Conservation (phyloP, 2,329 filamentous ascomycete species). For the Simplicillium sp. region DNA sequence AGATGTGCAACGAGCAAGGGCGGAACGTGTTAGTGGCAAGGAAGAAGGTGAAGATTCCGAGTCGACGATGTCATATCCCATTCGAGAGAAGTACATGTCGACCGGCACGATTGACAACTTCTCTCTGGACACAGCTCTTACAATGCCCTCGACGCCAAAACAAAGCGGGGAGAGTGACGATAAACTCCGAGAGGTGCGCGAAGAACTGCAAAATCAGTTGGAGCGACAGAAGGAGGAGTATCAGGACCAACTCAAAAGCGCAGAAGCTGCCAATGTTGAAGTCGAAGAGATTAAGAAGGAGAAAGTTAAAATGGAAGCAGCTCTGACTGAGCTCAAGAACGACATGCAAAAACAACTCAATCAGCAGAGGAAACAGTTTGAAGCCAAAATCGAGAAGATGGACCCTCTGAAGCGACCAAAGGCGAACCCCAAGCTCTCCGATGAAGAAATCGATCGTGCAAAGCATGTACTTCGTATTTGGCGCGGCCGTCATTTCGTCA, state of each 20-base stretch:
- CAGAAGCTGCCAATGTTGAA: constrained; percentile 66
- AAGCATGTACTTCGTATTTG: constrained; percentile 61
- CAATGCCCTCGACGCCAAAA: constrained; percentile 86
- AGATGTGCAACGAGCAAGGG: constrained; percentile 81
- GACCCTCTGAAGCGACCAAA: constrained; percentile 53
- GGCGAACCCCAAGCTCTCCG: constrained; percentile 54
- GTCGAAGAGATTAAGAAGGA: constrained; percentile 77
- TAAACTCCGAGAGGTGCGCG: constrained; percentile 61
- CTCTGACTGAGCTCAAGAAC: constrained; percentile 65
- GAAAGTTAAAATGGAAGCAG: constrained; percentile 78
- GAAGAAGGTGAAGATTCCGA: constrained; percentile 86
- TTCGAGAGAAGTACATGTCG: constrained; percentile 91
- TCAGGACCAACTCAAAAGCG: constrained; percentile 64
- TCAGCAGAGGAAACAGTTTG: constrained; percentile 74
- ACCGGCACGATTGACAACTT: constrained; percentile 93
- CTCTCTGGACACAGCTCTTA: constrained; percentile 86
- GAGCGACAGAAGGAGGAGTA: constrained; percentile 80
- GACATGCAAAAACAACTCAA: constrained; percentile 84
- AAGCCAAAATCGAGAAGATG: constrained; percentile 73
- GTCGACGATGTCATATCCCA: constrained; percentile 76
- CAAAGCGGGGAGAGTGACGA: constrained; percentile 64
- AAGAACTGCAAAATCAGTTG: constrained; percentile 75
- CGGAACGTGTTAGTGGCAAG: constrained; percentile 59
- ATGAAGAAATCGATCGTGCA: constrained; percentile 63
- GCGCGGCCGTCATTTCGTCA: constrained; percentile 78